Evolutionary conservation across 1,139 yeast species (phyloP).

Genomic region (Nakaseomyces uthaithaninus): DNA sequence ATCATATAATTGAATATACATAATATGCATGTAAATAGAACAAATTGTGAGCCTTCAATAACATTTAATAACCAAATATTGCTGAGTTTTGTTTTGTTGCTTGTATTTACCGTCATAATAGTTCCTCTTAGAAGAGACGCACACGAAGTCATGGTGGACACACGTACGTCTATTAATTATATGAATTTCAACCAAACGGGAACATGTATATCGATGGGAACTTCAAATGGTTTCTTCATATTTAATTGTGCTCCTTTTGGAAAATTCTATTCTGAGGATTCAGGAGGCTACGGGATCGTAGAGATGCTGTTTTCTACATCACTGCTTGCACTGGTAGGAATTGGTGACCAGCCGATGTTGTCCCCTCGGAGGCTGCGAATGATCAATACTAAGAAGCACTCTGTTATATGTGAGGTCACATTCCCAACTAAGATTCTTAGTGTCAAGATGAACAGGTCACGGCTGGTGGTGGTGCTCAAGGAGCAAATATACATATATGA

Average conservation of each 20-base stretch:
- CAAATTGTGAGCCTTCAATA: too few species aligned
- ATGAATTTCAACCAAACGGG: constrained; percentile 86
- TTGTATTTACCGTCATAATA: too few species aligned
- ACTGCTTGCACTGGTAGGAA: constrained; percentile 75
- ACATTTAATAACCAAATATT: too few species aligned
- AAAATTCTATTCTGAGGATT: constrained; percentile 52
- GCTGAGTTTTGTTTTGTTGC: too few species aligned
- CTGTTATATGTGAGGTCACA: constrained; percentile 71
- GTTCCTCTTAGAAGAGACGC: too few species aligned
- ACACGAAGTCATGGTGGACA: too few species aligned
- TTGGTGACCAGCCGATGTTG: constrained; percentile 71
- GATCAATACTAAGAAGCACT: constrained; percentile 68
- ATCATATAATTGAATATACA: too few species aligned
- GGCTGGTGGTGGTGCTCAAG: constrained; percentile 70
- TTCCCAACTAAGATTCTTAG: constrained; percentile 78
- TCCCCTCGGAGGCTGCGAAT: constrained; percentile 78
- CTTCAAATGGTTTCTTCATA: constrained; percentile 68
- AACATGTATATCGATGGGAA: constrained; percentile 77
- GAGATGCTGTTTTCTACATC: constrained; percentile 93
- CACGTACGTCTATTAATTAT: constrained; percentile 24
- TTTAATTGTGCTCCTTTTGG: constrained; percentile 90
- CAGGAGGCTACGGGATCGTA: constrained; percentile 60
- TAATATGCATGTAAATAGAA: too few species aligned
- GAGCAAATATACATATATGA: constrained; percentile 88
- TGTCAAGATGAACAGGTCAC: constrained; percentile 65